Base-by-base conservation (phyloP, 768 basidiomycete genomes). In the Coprinopsis marcescibilis region DNA sequence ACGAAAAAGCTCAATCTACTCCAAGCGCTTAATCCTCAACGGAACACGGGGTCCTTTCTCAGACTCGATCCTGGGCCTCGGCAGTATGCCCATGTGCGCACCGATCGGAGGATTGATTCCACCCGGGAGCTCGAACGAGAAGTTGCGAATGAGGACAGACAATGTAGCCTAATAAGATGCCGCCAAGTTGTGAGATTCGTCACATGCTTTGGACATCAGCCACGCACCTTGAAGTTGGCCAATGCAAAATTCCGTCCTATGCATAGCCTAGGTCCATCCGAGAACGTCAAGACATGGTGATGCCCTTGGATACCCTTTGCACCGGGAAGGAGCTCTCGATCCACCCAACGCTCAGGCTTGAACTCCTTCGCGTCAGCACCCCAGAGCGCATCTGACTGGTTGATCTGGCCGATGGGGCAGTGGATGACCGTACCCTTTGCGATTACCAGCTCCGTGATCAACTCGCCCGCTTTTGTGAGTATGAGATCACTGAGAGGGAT, bases 331-430 rank as follows among this genome's bases (percentile, higher is more conserved):
- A 62, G 59, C 13, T 60, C 61, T 3, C 62, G 60, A 4, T 53
- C 53, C 7, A 85, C 62, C 85, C 85, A 87, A 4, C 85, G 68
- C 45, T 80, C 78, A 0, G 84, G 85, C 32, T 73, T 66, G 59
- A 80, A 88, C 38, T 71, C 70, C 20, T 71, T 69, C 3, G 80
- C 73, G 47, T 80, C 73, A 0, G 67, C 55, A 1, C 85, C 85
- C 85, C 85, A 87, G 26, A 83, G 58, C 1, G 58, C 60, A 43
- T 67, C 67, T n/a, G 76, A 73, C 4, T 65, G 58, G 58, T 85
- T 83, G 40, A 79, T 65, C 15, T 63, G 61, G 5, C 57, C 43
- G 23, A 81, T 67, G 1, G 76, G 71, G 2, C 73, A 57, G 11
- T 64, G 49, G 23, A 85, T 47, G 1, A 55, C 48, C 1, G 72